Conservation (phyloP, 2,329 filamentous ascomycete genomes). For the Delphinella strobiligena region DNA sequence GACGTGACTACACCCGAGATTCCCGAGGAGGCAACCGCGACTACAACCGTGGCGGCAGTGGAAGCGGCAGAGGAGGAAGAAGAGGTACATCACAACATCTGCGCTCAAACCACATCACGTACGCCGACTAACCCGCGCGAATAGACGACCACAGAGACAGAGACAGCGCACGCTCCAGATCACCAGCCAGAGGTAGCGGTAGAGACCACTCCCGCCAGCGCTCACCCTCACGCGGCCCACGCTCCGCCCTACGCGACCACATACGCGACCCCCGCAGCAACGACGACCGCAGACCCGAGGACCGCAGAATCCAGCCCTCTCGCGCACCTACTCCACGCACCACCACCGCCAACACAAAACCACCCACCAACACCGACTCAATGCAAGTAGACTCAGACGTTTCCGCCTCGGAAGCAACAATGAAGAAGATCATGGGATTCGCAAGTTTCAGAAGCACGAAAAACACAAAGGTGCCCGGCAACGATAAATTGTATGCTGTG, state of each 20-base stretch:
- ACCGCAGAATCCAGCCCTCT: constrained; percentile 3
- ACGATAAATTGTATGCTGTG: constrained; percentile 64
- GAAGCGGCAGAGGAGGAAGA: neutral
- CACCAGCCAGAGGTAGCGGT: constrained; percentile 1
- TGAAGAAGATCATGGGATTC: constrained; percentile 87
- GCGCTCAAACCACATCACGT: too few species aligned
- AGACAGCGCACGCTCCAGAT: constrained; percentile 1
- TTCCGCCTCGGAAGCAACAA: constrained; percentile 47
- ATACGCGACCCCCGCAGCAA: constrained; percentile 4
- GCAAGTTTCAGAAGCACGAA: constrained; percentile 77
- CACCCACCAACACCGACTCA: neutral
- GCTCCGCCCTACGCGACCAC: neutral
- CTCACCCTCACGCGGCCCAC: neutral
- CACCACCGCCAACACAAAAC: neutral
- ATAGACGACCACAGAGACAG: neutral
- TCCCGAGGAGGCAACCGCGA: neutral
- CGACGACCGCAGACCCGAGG: constrained; percentile 2
- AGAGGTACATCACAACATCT: too few species aligned
- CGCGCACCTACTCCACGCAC: constrained; percentile 1
- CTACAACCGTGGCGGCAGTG: neutral
- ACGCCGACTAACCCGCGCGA: neutral
- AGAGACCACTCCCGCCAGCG: neutral
- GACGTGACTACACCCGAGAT: neutral
- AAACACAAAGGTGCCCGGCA: constrained; percentile 76
- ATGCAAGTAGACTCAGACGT: constrained; percentile 8